Evolutionary conservation across 2,329 filamentous ascomycete species (phyloP), one percentile per base, ranked within the genome.

Genomic region (Taxawa tesnikishii): DNA sequence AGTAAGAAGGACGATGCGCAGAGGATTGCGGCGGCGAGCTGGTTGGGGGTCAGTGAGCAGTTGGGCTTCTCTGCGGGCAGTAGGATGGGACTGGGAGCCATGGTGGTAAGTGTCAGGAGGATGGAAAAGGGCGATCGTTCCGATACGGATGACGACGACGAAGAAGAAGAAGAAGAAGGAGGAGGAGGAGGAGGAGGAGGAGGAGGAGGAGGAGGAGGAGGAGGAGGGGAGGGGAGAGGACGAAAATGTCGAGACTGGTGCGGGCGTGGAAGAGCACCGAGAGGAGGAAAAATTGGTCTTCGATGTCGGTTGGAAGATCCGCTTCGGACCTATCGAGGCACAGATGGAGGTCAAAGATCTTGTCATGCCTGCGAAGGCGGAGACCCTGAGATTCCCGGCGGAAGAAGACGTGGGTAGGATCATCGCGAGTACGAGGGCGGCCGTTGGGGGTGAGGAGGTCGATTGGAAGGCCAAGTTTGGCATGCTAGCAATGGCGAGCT

Each of bases 281-380:
- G 30, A 27, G 10, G 29, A 30, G 17, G 44, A 59, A 12, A 49
- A 50, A 17, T 55, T 61, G 31, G 52, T 56, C 1, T 66, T 59
- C 32, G 62, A 67, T 32, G 45, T 67, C 2, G 53, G 43, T 16
- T 66, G 64, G 50, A 51, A 45, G 3, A 51, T 59, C 3, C 46
- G 49, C 2, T 56, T 63, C 40, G 61, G 58, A 3, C 52, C 53
- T 1, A 46, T 62, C 19, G 50, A 43, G 1, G 63, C 60, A 0
- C 51, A 57, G 29, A 66, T 64, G 46, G 49, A 48, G 13, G 50
- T 60, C 10, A 61, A 60, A 30, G 58, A 58, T 0, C 32, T 66
- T 2, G 38, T 43, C 4, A 39, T 38, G 28, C 41, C 47, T 37
- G 26, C 33, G 2, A 43, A 46, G 5, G 38, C 44, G 5, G 41